Base-by-base conservation (phyloP, 805 yeast genomes). In the Kodamaea restingae region DNA sequence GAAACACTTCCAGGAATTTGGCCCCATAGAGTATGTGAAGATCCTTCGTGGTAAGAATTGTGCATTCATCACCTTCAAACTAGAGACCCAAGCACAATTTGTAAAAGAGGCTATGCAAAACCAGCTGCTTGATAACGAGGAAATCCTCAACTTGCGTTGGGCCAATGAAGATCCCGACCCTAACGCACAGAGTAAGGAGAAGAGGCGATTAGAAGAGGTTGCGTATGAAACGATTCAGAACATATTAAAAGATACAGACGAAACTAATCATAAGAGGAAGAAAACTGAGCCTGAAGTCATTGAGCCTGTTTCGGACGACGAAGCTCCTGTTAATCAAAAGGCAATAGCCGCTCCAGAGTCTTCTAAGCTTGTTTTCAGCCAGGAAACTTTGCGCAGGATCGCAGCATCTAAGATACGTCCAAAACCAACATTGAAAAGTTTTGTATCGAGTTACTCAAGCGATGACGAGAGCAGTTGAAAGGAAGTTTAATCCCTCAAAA, bases 71-170 rank as follows among this genome's bases (percentile, higher is more conserved):
- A 81, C 84, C 1, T 91, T 66, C 54, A 70, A 69, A 41, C 58
- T 70, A 25, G 95, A 87, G 50, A 58, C 73, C 15, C 81, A 75
- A 54, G 97, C 97, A 0, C 97, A 91, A 58, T 93, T 91, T 68
- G 96, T 96, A 0, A 86, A 87, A 52, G 98, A 91, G 58, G 95
- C 95, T 1, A 87, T 91, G 96, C 76, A 82, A 28, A 81, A 81
- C 32, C 98, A 91, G 57, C 73, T 84, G 7, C 56, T 90, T 6
- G 56, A 49, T 17, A 56, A 47, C 5, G 73, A 75, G 41, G 95
- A 84, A 45, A 73, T 81, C 0, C 60, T 90, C 32, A 75, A 71
- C 43, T 76, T 90, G 1, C 72, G 86, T 46, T 90, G 98, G 98
- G 95, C 97, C 0, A 78, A 77, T 44, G 91, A 84, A 31, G 95